These are phyloP conservation scores for Fusarium sublunatum DNA, from an alignment of 2,329 filamentous ascomycete species.

Conservation along the genomic window DNA sequence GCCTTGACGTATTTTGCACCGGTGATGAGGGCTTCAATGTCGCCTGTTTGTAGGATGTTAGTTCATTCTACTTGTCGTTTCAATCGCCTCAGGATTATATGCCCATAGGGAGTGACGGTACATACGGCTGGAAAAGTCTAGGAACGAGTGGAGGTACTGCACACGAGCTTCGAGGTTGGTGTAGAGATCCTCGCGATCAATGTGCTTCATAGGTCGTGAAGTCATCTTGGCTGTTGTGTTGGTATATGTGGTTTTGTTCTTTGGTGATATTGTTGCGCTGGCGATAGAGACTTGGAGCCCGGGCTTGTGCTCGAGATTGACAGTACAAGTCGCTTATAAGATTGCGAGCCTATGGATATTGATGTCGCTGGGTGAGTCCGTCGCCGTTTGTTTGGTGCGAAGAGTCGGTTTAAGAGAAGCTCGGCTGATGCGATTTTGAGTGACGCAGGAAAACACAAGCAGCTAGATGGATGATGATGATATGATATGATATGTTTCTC, in stretches of 20 bases:
- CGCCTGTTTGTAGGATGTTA: slow-evolving; percentile 59
- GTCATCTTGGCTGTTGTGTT: slow-evolving; percentile 44
- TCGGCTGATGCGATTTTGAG: slow-evolving; percentile 9
- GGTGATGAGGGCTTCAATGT: slow-evolving; percentile 75
- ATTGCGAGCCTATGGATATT: neutral
- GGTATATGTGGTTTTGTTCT: neutral
- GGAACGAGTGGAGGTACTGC: slow-evolving; percentile 78
- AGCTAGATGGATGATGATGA: neutral
- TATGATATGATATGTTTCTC: slow-evolving; percentile 7
- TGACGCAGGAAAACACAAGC: neutral
- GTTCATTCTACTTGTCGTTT: neutral
- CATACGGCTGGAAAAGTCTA: slow-evolving; percentile 78
- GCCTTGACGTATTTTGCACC: slow-evolving; percentile 82
- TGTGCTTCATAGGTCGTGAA: slow-evolving; percentile 62
- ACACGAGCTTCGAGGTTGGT: slow-evolving; percentile 76
- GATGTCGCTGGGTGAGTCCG: neutral
- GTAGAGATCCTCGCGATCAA: slow-evolving; percentile 77
- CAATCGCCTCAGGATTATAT: neutral
- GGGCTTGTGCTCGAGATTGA: neutral
- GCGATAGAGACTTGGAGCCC: neutral
- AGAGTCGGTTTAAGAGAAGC: neutral
- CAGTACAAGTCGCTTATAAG: neutral
- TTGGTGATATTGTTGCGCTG: neutral
- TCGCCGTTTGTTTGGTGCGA: neutral
- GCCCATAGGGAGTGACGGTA: slow-evolving; percentile 6